Evolutionary conservation across 148 eudicot genomes (phyloP).

Genomic region (Camellia japonica): DNA sequence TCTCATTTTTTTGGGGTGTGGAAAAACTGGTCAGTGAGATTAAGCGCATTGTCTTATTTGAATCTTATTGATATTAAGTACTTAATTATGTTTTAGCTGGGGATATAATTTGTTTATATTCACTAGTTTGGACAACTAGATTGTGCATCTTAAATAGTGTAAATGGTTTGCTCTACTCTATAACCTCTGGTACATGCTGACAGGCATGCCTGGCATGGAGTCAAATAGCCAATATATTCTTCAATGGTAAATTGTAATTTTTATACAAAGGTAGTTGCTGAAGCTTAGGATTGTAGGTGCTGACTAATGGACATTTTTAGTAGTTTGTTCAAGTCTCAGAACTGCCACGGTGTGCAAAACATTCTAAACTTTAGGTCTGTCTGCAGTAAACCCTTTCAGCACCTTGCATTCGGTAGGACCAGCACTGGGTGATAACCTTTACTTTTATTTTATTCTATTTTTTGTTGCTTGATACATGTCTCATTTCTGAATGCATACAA

Average conservation of each 20-base stretch:
- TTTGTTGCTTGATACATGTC: neutral
- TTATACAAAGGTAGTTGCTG: neutral
- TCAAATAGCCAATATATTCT: neutral
- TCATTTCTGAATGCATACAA: neutral
- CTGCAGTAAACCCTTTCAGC: neutral
- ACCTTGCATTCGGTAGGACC: neutral
- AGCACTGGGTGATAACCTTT: neutral
- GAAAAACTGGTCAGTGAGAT: neutral
- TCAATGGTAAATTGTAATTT: too few relatives aligned
- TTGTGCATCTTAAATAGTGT: too few relatives aligned
- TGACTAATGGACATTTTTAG: neutral
- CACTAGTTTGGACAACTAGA: neutral
- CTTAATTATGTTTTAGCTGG: too few relatives aligned
- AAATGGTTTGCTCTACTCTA: too few relatives aligned
- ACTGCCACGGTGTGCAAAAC: neutral
- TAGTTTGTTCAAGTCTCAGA: neutral
- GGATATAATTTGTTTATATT: too few relatives aligned
- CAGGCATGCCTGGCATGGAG: neutral
- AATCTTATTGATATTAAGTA: neutral
- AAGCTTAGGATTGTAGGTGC: neutral
- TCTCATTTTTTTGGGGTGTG: neutral
- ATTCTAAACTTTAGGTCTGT: neutral
- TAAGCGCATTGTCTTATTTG: neutral
- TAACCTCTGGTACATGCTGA: neutral
- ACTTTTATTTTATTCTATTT: too few relatives aligned